Percentiles rank a stretch among this genome's conserved stretches.
phyloP scores from a whole-genome alignment of 139 green algal genomes.

The Pseudopediastrum boryanum region DNA sequence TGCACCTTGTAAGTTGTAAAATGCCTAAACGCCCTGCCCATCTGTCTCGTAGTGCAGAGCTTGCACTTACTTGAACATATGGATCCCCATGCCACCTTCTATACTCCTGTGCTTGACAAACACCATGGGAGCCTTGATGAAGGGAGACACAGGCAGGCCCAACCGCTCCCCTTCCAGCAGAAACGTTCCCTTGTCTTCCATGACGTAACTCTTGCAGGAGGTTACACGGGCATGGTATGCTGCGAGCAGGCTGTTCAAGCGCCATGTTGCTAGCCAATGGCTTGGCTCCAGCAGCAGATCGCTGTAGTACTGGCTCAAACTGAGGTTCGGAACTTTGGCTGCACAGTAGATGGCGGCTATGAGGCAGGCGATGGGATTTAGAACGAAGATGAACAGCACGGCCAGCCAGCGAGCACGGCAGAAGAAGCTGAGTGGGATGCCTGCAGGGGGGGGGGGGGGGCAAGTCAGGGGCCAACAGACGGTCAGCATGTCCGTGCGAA shows the following conservation, averaged over 20 bases:
- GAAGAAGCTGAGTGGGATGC: constrained; percentile 29
- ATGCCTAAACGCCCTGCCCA: no score
- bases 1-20: no score
- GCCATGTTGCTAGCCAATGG: constrained; percentile 48
- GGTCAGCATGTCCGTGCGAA: no score
- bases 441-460: no score
- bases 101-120: constrained; percentile 45
- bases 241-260: constrained; percentile 37
- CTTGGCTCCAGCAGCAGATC: constrained; percentile 35
- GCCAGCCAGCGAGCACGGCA: not conserved
- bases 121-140: constrained; percentile 1
- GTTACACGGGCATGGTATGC: constrained; percentile 28
- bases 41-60: no score
- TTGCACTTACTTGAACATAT: constrained; percentile 30
- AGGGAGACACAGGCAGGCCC: constrained; percentile 40
- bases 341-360: constrained; percentile 12
- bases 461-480: no score
- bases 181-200: constrained; percentile 44
- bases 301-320: constrained; percentile 1
- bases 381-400: constrained; percentile 31
- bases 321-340: not conserved
- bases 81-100: constrained; percentile 48
- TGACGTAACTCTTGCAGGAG: constrained; percentile 11
- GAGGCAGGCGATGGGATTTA: constrained; percentile 28
- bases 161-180: constrained; percentile 27